Evolutionary conservation across 2,329 filamentous ascomycete genomes (phyloP), one percentile per base, ranked within the genome.

Genomic region (Exophiala calicioides): DNA sequence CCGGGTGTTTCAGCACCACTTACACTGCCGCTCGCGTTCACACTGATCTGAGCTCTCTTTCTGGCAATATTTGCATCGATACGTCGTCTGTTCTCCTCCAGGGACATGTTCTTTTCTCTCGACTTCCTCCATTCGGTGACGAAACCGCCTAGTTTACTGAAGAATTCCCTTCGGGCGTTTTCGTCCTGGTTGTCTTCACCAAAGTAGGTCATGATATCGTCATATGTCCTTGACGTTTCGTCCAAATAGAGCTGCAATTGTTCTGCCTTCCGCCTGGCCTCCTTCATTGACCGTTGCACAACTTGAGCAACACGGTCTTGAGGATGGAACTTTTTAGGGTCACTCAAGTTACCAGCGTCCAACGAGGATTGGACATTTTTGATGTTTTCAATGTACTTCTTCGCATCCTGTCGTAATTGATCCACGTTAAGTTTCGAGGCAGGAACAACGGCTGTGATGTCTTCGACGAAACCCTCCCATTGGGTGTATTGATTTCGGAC

Each of bases 301-400:
- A 97, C 79, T 68, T 94, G 88, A 53, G 85, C 86, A 32, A 97
- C 90, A 51, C 93, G 88, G 67, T 98, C 93, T 69, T 97, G 88
- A 13, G 93, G 91, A 64, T 98, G 93, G 77, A 98, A 98, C 62
- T 91, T 94, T 76, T 93, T 96, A 33, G 91, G 86, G 64, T 98
- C 93, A 64, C 89, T 95, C 55, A 98, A 75, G 66, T 95, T 97
- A 60, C 93, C 93, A 24, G 84, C 86, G 68, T 98, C 93, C 39
- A 98, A 79, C 18, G 89, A 94, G 68, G 81, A 82, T 68, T 98
- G 93, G 21, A 97, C 83, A 63, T 95, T 96, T 67, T 86, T 87
- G 71, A 98, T 86, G 65, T 94, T 97, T 69, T 90, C 84, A 58
- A 97, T 91, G 71, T 97, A 98, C 65, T 80, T 88, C 73, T 83